These are phyloP conservation scores for Zizania latifolia DNA, from an alignment of 176 grass and related monocot species.

Conservation along the genomic window DNA sequence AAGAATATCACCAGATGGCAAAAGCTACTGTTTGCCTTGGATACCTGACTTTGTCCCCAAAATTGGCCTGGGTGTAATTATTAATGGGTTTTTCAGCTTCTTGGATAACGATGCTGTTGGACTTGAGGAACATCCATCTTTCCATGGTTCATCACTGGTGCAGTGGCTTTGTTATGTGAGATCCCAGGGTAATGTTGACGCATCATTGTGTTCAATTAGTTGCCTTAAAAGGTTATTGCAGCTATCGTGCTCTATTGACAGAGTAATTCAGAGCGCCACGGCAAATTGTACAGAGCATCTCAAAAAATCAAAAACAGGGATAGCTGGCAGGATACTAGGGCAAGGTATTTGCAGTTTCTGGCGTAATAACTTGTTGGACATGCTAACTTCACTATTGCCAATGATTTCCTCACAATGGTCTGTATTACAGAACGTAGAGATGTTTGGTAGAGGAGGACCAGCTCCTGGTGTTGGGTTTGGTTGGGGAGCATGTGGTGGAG, in stretches of 20 bases:
- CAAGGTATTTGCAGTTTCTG: constrained; percentile 73
- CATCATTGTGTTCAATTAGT: constrained; percentile 60
- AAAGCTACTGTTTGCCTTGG: constrained; percentile 50
- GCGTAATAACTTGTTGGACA: constrained; percentile 46
- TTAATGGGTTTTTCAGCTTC: constrained; percentile 62
- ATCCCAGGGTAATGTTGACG: constrained; percentile 39
- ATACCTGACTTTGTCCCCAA: constrained; percentile 86
- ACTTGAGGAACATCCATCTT: constrained; percentile 25
- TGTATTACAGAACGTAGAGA: constrained; percentile 51
- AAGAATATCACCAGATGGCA: constrained; percentile 56
- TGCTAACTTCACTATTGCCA: constrained; percentile 38
- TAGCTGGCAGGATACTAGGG: constrained; percentile 65
- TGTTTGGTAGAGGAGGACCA: constrained; percentile 90
- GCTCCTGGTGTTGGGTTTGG: constrained; percentile 95
- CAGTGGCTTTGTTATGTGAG: constrained; percentile 51
- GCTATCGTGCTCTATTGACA: constrained; percentile 55
- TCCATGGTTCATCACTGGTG: constrained; percentile 39
- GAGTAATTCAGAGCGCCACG: constrained; percentile 49
- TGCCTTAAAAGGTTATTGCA: constrained; percentile 75
- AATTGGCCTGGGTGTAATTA: constrained; percentile 63
- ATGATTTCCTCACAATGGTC: constrained; percentile 51
- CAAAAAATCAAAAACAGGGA: constrained; percentile 27
- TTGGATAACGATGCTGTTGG: background rate
- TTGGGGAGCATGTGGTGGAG: constrained; percentile 73
- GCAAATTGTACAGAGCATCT: constrained; percentile 33